Percentiles rank a stretch among this genome's conserved stretches.
Evolutionary conservation across 1,284 basidiomycete genomes (phyloP).

Genomic region (Leccinum laetum): DNA sequence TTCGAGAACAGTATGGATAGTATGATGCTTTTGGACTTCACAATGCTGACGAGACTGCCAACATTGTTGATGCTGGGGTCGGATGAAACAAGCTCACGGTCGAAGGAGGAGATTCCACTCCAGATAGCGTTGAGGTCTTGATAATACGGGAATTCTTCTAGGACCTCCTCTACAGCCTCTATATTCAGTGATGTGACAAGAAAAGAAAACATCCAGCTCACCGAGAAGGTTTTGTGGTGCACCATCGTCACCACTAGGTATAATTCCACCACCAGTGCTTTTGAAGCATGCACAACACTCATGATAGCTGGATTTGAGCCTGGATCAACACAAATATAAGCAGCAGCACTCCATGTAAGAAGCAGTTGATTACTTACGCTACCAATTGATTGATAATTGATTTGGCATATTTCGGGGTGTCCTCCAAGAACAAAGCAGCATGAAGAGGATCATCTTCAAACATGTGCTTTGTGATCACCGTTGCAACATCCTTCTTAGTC

Average conservation of each 20-base stretch:
- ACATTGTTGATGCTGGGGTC: neutral
- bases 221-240: neutral
- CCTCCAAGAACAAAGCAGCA: no score
- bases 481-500: no score
- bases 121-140: neutral
- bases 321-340: neutral
- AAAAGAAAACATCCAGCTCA: neutral
- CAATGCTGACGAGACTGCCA: neutral
- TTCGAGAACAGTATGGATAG: no score
- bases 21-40: neutral
- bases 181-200: neutral
- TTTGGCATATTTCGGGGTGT: neutral
- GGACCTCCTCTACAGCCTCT: neutral
- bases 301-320: neutral
- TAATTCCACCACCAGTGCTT: neutral
- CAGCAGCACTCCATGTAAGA: neutral
- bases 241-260: neutral
- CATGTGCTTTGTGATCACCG: no score
- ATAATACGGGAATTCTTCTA: neutral
- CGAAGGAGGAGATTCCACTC: neutral
- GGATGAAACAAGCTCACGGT: neutral
- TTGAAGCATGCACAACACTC: neutral
- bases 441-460: no score
- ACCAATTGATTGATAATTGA: neutral
- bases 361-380: neutral